Base-by-base conservation (phyloP, 768 basidiomycete genomes). In the Fomitopsis serialis region DNA sequence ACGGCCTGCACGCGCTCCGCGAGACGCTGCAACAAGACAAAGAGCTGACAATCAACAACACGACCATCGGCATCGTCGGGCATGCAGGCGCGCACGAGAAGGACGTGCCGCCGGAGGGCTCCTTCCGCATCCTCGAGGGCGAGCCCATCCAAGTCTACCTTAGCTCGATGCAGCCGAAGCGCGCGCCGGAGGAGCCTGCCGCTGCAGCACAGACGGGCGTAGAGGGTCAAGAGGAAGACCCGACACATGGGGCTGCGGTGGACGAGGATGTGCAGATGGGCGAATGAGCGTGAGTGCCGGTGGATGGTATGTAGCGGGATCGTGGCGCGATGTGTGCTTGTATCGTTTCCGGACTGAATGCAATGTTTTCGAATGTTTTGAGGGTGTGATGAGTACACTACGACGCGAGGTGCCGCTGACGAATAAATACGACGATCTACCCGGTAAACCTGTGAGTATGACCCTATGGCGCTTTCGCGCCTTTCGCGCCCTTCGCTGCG, bases 21-120 rank as follows among this genome's bases (percentile, higher is more conserved):
- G 96, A 98, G 68, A 98, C 97, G 2, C 81, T 99, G 35, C 97
- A 98, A 64, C 97, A 99, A 66, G 97, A 98, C 75, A 99, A 99
- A 70, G 93, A 91, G 63, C 84, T 98, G 53, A 94, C 86, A 17
- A 74, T 86, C 61, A 83, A 89, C 67, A 99, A 99, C 75, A 99
- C 97, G 1, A 93, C 91, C 1, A 85, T 98, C 61, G 95, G 93
- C 27, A 90, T 99, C 65, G 78, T 98, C 54, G 96, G 96, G 10
- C 80, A 87, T 11, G 71, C 77, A 27, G 81, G 85, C 60, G 65
- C 69, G 32, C 73, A 83, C 54, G 85, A 92, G 70, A 75, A 68
- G 42, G 66, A 60, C 46, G 73, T 75, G 17, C 73, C 77, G 2
- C 72, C 78, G 24, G 75, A 74, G 57, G 84, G 85, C 19, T 63